A percentile compares a stretch with the other conserved stretches of the same genome.
Evolutionary conservation across 495 filamentous ascomycete species (phyloP).

Genomic region (Cairneyella variabilis): DNA sequence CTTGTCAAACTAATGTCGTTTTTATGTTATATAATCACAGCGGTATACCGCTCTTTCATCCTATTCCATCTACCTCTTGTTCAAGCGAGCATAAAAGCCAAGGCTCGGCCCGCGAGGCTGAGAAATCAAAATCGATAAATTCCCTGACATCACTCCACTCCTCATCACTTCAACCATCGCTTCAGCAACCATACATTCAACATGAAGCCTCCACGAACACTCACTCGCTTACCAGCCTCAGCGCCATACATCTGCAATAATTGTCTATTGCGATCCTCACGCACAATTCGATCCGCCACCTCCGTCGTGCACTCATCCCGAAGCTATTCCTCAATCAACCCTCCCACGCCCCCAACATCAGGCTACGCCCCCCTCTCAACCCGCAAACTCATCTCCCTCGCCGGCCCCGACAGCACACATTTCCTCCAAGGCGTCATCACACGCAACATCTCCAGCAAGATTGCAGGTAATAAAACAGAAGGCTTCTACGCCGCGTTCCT

Average conservation of each 20-base stretch:
- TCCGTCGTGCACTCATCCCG: background rate
- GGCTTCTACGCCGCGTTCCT: constrained; percentile 76
- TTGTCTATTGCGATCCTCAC: constrained; percentile 5
- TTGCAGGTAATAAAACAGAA: constrained; percentile 33
- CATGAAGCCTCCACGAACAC: constrained; percentile 15
- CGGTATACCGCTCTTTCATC: too few species aligned
- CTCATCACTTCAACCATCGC: background rate
- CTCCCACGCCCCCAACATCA: constrained; percentile 35
- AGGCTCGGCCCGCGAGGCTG: constrained; percentile 13
- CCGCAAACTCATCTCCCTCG: constrained; percentile 73
- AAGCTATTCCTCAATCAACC: constrained; percentile 1
- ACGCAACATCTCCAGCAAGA: constrained; percentile 55
- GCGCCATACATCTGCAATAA: constrained; percentile 14
- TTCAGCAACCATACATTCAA: background rate
- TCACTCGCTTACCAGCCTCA: background rate
- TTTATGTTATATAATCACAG: too few species aligned
- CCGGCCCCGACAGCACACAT: constrained; percentile 71
- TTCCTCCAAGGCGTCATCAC: constrained; percentile 89
- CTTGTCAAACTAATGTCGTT: too few species aligned
- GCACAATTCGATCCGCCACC: background rate
- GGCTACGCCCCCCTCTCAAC: constrained; percentile 56
- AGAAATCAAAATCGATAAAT: constrained; percentile 2
- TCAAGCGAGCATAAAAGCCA: too few species aligned
- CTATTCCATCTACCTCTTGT: too few species aligned
- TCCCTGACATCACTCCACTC: background rate